phyloP scores from a whole-genome alignment of 2,329 filamentous ascomycete genomes.

The Neonectria hederae region DNA sequence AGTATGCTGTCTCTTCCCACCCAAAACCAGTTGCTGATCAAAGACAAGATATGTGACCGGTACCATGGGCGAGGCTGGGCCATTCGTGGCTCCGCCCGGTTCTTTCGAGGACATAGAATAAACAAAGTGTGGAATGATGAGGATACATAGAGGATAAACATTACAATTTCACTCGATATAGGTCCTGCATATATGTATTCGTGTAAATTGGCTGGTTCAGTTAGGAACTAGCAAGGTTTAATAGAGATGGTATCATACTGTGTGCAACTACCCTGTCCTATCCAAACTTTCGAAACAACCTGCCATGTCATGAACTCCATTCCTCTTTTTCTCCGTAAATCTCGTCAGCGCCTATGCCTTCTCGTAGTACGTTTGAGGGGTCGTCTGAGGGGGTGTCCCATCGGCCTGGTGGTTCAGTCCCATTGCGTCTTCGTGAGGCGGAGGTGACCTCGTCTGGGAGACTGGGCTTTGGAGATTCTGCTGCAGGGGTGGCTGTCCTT shows the following conservation, averaged over 20 bases:
- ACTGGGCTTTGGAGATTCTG: slow-evolving; percentile 7
- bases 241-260: slow-evolving; percentile 37
- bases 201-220: slow-evolving; percentile 8
- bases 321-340: background rate
- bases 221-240: slow-evolving; percentile 13
- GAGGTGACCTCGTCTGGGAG: slow-evolving; percentile 28
- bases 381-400: slow-evolving; percentile 34
- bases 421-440: slow-evolving; percentile 43
- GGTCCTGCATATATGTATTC: background rate
- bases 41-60: slow-evolving; percentile 53
- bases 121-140: background rate
- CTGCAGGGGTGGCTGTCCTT: slow-evolving; percentile 7
- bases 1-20: slow-evolving; percentile 53
- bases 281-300: background rate
- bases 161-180: background rate
- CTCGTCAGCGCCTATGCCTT: slow-evolving; percentile 26
- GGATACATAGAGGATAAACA: background rate
- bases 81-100: slow-evolving; percentile 49
- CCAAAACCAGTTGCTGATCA: slow-evolving; percentile 12
- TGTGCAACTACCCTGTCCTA: slow-evolving; percentile 5
- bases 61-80: slow-evolving; percentile 49
- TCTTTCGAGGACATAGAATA: slow-evolving; percentile 49
- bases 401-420: slow-evolving; percentile 47
- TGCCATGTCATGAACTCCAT: background rate
- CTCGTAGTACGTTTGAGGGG: slow-evolving; percentile 34